These are phyloP conservation scores for Boletus rex-veris DNA, from an alignment of 768 basidiomycete species.

Conservation along the genomic window DNA sequence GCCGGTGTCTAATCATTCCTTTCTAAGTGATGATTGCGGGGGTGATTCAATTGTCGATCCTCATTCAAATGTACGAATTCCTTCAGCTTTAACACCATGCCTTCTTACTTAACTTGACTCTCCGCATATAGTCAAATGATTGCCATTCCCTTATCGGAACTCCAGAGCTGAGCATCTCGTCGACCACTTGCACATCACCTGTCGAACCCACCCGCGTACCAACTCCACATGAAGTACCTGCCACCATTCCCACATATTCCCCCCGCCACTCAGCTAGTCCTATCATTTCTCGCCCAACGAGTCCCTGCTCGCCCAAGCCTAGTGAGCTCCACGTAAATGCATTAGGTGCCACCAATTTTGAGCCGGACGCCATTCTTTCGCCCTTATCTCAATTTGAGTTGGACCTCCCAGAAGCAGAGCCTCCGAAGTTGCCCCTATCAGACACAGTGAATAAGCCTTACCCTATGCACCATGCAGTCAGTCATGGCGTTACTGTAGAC, in stretches of 20 bases:
- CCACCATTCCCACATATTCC: neutral
- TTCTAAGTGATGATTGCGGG: conserved; percentile 27
- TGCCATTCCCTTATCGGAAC: conserved; percentile 1
- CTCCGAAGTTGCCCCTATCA: conserved; percentile 17
- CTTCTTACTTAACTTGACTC: conserved; percentile 1
- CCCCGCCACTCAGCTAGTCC: neutral
- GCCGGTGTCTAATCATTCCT: conserved; percentile 37
- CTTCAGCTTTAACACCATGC: conserved; percentile 6
- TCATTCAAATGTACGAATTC: conserved; percentile 29
- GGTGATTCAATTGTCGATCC: conserved; percentile 10
- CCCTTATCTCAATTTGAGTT: conserved; percentile 26
- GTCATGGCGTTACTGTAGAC: neutral
- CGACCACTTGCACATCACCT: conserved; percentile 8
- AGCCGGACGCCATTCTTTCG: conserved; percentile 11
- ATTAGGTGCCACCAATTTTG: neutral
- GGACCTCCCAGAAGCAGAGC: conserved; percentile 21
- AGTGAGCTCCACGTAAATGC: neutral
- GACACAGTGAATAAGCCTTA: conserved; percentile 20
- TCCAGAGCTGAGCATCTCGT: conserved; percentile 14
- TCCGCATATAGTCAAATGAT: conserved; percentile 11
- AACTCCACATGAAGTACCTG: neutral
- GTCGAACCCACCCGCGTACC: conserved; percentile 4
- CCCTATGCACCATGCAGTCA: conserved; percentile 2
- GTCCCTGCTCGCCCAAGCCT: neutral
- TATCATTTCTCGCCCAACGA: neutral